Evolutionary conservation across 192 early-diverging fungal species (phyloP), one percentile per base, ranked within the genome.

Genomic region (Linnemannia schmuckeri): DNA sequence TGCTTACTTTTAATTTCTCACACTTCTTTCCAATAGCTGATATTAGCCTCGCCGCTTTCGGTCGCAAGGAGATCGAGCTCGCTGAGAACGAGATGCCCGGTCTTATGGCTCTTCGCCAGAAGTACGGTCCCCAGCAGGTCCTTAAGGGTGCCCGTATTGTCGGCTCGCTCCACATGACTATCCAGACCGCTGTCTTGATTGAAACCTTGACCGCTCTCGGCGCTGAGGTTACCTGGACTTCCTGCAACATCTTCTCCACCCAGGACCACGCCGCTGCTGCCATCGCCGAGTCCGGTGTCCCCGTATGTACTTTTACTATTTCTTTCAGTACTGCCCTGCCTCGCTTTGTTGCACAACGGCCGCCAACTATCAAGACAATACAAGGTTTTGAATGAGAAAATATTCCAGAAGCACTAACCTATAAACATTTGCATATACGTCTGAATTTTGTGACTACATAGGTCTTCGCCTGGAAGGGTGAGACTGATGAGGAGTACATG

Each of bases 81-180:
- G 97, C 97, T 73, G 97, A 98, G 93, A 96, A 96, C 89, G 98
- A 99, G 93, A 99, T 99, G 97, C 97, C 97, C 76, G 98, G 97
- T 89, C 95, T 99, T 82, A 99, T 99, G 95, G 90, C 92, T 80
- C 93, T 99, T 79, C 96, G 97, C 91, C 88, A 92, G 79, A 97
- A 96, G 93, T 98, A 99, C 90, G 96, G 96, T 69, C 93, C 96
- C 73, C 77, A 90, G 75, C 94, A 98, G 90, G 95, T 97, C 76
- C 95, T 98, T 83, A 93, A 94, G 88, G 97, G 97, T 89, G 96
- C 98, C 77, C 96, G 98, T 82, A 97, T 99, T 85, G 96, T 96
- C 73, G 98, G 98, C 41, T 99, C 97, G 90, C 93, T 99, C 87
- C 97, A 98, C 94, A 98, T 99, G 98, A 98, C 98, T 91, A 97